Conservation (phyloP, 345 rosid genomes). For the Lepidium didymum region DNA sequence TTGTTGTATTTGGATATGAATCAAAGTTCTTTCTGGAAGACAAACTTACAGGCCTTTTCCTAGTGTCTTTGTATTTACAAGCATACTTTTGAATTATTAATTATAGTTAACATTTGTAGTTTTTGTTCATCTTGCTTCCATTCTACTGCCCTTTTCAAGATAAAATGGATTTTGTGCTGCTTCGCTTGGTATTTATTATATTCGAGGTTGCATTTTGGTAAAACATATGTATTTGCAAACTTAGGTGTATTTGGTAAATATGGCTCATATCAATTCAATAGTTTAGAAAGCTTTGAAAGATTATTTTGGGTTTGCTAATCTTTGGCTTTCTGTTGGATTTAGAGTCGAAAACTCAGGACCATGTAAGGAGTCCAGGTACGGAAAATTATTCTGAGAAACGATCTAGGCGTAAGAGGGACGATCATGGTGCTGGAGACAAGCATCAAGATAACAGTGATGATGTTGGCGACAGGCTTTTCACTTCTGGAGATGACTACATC, state of each 20-base stretch:
- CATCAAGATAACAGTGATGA: slow-evolving; percentile 58
- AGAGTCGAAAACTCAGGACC: slow-evolving; percentile 50
- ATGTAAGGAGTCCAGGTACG: slow-evolving; percentile 39
- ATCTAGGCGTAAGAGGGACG: slow-evolving; percentile 57
- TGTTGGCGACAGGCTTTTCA: slow-evolving; percentile 31
- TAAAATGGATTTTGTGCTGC: background rate
- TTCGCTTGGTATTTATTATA: background rate
- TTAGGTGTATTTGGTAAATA: background rate
- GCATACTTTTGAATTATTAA: background rate
- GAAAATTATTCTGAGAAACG: slow-evolving; percentile 56
- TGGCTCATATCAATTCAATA: background rate
- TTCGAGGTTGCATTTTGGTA: background rate
- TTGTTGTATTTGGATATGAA: background rate
- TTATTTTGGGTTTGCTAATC: slow-evolving; percentile 2
- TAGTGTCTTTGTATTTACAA: background rate
- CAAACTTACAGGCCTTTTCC: background rate
- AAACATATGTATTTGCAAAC: background rate
- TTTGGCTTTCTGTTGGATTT: slow-evolving; percentile 21
- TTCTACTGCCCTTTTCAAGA: background rate
- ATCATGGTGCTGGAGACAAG: slow-evolving; percentile 50
- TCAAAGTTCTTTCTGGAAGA: background rate
- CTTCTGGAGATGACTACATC: slow-evolving; percentile 42
- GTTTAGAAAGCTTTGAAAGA: background rate
- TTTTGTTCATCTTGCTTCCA: background rate
- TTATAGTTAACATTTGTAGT: background rate